Conservation (phyloP, 352 stramenopile species). For the Globisporangium uncinulatum region DNA sequence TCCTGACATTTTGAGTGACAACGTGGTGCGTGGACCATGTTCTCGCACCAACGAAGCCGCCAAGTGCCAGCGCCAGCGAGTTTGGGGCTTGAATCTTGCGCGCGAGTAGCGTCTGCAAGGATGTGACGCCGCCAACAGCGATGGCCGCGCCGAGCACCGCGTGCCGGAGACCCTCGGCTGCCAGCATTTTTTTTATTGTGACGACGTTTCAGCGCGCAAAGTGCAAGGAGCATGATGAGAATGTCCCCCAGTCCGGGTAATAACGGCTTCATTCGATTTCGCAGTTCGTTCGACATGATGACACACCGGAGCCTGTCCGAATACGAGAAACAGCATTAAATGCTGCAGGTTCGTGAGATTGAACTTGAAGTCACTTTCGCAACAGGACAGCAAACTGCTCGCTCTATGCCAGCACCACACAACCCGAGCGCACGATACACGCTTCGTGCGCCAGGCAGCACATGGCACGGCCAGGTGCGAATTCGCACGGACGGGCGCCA, state of each 20-base stretch:
- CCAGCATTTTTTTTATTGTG: neutral
- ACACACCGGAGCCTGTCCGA: too few relatives aligned
- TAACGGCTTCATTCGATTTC: too few relatives aligned
- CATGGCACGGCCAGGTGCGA: conserved; percentile 56
- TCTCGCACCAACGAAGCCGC: conserved; percentile 43
- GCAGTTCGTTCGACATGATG: too few relatives aligned
- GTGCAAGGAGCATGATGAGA: too few relatives aligned
- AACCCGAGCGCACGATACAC: conserved; percentile 58
- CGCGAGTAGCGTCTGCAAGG: conserved; percentile 33
- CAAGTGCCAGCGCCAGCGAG: conserved; percentile 42
- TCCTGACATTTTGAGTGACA: neutral
- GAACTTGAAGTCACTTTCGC: too few relatives aligned
- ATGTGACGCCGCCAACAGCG: conserved; percentile 23
- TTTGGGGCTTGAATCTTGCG: conserved; percentile 30
- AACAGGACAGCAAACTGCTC: neutral
- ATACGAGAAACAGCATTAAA: too few relatives aligned
- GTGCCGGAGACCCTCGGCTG: conserved; percentile 33
- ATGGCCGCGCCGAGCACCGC: conserved; percentile 31
- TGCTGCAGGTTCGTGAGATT: too few relatives aligned
- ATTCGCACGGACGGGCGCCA: conserved; percentile 58
- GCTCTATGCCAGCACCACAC: conserved; percentile 24
- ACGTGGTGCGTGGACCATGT: neutral
- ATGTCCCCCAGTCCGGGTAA: too few relatives aligned
- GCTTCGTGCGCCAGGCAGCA: conserved; percentile 66
- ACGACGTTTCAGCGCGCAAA: too few relatives aligned